These are phyloP conservation scores for Botryotinia calthae DNA, from an alignment of 2,329 filamentous ascomycete genomes.

Conservation along the genomic window DNA sequence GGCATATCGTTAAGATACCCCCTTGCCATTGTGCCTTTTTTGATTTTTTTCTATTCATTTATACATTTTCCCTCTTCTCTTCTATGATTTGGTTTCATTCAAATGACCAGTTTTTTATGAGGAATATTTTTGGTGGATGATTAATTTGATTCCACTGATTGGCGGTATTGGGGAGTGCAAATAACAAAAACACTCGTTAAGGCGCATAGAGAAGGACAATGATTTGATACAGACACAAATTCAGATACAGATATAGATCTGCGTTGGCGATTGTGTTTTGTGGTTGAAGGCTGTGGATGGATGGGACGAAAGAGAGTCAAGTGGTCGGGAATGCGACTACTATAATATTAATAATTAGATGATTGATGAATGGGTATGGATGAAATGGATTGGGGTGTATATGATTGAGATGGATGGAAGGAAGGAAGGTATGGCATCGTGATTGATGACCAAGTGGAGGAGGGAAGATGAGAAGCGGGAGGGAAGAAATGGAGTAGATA, in stretches of 20 bases:
- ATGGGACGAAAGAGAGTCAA: neutral
- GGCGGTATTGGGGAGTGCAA: slow-evolving; percentile 1
- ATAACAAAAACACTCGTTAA: slow-evolving; percentile 14
- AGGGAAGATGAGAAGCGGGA: neutral
- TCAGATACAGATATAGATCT: neutral
- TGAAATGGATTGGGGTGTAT: slow-evolving; percentile 10
- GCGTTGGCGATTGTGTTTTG: neutral
- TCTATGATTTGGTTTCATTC: slow-evolving; percentile 1
- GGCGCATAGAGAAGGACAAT: slow-evolving; percentile 9
- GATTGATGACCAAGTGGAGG: neutral
- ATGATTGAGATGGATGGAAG: slow-evolving; percentile 11
- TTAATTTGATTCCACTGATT: slow-evolving; percentile 6
- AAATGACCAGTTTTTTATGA: slow-evolving; percentile 10
- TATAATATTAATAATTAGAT: slow-evolving; percentile 18
- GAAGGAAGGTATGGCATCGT: neutral
- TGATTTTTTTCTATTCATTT: slow-evolving; percentile 3
- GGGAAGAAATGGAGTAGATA: slow-evolving; percentile 3
- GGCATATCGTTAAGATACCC: slow-evolving; percentile 21
- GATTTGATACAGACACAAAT: neutral
- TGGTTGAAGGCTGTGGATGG: neutral
- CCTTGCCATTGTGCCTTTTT: slow-evolving; percentile 13
- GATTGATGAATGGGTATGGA: slow-evolving; percentile 4
- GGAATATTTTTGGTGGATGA: neutral
- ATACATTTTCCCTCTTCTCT: slow-evolving; percentile 7
- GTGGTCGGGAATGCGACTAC: neutral